These are phyloP conservation scores for Tilletia caries DNA, from an alignment of 1,284 basidiomycete genomes.

Conservation along the genomic window DNA sequence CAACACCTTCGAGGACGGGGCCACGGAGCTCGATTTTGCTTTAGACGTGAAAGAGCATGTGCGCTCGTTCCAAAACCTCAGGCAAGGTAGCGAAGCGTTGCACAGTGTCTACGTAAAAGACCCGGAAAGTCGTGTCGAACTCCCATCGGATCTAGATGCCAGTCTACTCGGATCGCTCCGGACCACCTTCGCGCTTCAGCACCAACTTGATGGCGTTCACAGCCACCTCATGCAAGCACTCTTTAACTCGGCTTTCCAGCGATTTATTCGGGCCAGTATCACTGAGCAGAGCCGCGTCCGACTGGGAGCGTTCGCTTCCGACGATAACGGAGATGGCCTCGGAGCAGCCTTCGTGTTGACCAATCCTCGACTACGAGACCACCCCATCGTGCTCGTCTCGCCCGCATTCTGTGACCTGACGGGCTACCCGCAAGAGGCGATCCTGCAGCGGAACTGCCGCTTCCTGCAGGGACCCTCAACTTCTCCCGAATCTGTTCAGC, in stretches of 20 bases:
- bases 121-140: background rate
- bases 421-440: constrained; percentile 29
- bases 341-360: constrained; percentile 31
- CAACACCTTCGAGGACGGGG: background rate
- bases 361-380: constrained; percentile 28
- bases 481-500: constrained; percentile 22
- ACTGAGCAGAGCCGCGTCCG: constrained; percentile 28
- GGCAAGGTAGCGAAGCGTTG: constrained; percentile 16
- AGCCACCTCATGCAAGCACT: constrained; percentile 30
- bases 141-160: constrained; percentile 13
- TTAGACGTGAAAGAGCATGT: constrained; percentile 23
- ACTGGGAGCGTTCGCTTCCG: constrained; percentile 29
- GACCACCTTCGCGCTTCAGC: constrained; percentile 14
- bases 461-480: constrained; percentile 43
- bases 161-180: constrained; percentile 17
- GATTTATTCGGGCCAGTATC: constrained; percentile 29
- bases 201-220: constrained; percentile 17
- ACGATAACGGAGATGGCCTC: constrained; percentile 18
- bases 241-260: constrained; percentile 28
- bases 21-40: background rate
- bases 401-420: constrained; percentile 37
- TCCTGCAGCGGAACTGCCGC: constrained; percentile 47
- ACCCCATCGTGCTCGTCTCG: constrained; percentile 44
- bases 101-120: constrained; percentile 24
- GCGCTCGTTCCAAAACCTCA: background rate